Conservation (phyloP, 768 basidiomycete species). For the Pleurotus sapidus region DNA sequence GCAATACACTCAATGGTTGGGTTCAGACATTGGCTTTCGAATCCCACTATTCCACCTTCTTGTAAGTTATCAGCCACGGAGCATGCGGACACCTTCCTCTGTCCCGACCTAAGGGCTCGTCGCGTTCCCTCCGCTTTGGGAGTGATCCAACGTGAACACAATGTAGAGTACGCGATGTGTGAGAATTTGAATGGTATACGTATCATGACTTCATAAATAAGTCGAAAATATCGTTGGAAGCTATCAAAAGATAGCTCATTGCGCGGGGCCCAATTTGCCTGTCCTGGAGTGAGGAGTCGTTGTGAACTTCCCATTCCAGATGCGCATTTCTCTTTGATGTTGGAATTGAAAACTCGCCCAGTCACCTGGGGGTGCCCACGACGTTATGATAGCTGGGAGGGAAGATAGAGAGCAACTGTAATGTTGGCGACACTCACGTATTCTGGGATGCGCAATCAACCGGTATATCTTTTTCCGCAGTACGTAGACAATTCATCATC, state of each 20-base stretch:
- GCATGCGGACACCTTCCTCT: no score
- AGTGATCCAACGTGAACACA: constrained; percentile 19
- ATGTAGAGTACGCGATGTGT: constrained; percentile 44
- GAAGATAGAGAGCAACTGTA: constrained; percentile 60
- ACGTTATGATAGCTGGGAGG: constrained; percentile 75
- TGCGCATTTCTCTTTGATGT: constrained; percentile 62
- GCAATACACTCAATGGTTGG: no score
- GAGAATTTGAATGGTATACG: constrained; percentile 29
- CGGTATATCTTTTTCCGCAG: constrained; percentile 66
- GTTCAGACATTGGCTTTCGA: no score
- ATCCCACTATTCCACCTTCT: no score
- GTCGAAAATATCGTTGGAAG: no score
- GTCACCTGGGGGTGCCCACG: constrained; percentile 41
- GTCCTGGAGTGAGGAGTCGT: constrained; percentile 49
- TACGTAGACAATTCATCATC: constrained; percentile 28
- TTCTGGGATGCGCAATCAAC: constrained; percentile 76
- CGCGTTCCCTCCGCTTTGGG: constrained; percentile 53
- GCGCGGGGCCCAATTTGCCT: constrained; percentile 64
- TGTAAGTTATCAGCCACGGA: no score
- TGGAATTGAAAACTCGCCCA: constrained; percentile 66
- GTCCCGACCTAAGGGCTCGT: no score
- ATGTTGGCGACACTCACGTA: constrained; percentile 67
- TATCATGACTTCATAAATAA: no score
- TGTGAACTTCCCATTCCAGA: constrained; percentile 69
- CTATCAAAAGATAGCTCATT: constrained; percentile 31